Conservation (phyloP, 2,329 filamentous ascomycete species). For the Penicillium expansum region DNA sequence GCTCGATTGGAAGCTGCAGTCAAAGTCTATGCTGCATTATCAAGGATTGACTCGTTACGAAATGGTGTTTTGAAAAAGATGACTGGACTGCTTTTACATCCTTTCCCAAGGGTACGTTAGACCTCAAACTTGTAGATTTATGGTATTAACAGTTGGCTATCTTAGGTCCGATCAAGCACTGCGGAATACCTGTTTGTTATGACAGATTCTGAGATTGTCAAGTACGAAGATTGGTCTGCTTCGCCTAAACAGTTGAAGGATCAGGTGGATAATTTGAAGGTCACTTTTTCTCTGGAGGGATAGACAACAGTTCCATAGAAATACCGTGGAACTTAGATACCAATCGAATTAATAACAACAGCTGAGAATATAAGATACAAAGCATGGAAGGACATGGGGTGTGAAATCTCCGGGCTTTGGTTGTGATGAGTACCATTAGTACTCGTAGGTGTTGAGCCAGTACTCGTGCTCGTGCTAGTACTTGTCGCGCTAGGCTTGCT, state of each 20-base stretch:
- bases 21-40: slow-evolving; percentile 72
- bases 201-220: slow-evolving; percentile 31
- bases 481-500: background rate
- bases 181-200: slow-evolving; percentile 40
- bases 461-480: background rate
- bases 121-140: background rate
- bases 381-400: background rate
- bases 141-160: background rate
- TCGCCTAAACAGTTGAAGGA: slow-evolving; percentile 35
- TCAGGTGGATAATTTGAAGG: slow-evolving; percentile 32
- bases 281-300: background rate
- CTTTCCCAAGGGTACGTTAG: slow-evolving; percentile 69
- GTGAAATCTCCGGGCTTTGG: background rate
- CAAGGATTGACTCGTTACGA: slow-evolving; percentile 50
- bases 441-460: background rate
- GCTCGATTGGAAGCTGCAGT: slow-evolving; percentile 77
- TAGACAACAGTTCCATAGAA: background rate
- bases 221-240: slow-evolving; percentile 37
- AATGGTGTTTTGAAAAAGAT: slow-evolving; percentile 66
- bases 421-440: background rate
- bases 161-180: slow-evolving; percentile 36
- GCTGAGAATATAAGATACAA: background rate
- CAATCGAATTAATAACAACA: background rate
- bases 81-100: slow-evolving; percentile 71
- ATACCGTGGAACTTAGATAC: background rate